Base-by-base conservation (phyloP, 1,139 yeast genomes). In the Pichia sp. region DNA sequence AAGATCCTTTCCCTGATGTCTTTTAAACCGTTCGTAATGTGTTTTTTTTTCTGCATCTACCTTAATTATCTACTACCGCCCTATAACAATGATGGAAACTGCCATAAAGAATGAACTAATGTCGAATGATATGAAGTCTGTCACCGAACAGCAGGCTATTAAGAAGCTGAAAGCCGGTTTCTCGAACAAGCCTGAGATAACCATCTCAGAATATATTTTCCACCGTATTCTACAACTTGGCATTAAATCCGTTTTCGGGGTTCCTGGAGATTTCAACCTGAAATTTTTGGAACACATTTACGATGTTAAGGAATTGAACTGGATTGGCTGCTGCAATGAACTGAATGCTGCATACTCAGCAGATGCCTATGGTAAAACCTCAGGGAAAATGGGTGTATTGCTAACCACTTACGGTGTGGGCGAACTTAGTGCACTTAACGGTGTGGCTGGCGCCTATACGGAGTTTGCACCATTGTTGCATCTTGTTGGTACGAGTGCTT, bases 381-480 rank as follows among this genome's bases (percentile, higher is more conserved):
- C 78, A 41, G 65, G 67, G 36, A 72, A 74, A 61, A 72, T 79
- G 61, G 68, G 77, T 16, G 80, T 75, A 1, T 64, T 79, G 54
- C 70, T 79, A 53, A 81, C 89, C 44, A 83, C 89, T 16, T 87
- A 77, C 70, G 96, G 96, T 54, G 96, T 89, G 50, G 96, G 96
- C 57, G 96, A 89, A 71, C 78, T 89, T 57, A 82, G 89, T 54
- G 96, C 96, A 13, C 70, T 89, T 61, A 90, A 89, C 71, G 97
- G 95, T 52, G 77, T 87, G 58, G 81, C 92, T 49, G 95, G 96
- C 59, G 82, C 95, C 7, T 86, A 79, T 71, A 86, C 93, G 48
- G 96, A 89, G 70, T 84, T 79, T 66, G 82, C 82, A 40, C 95
- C 95, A 10, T 77, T 89, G 32, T 75, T 90, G 57, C 96, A 88